Evolutionary conservation across 2,329 filamentous ascomycete genomes (phyloP), one percentile per base, ranked within the genome.

Genomic region (Drechslerella dactyloides): DNA sequence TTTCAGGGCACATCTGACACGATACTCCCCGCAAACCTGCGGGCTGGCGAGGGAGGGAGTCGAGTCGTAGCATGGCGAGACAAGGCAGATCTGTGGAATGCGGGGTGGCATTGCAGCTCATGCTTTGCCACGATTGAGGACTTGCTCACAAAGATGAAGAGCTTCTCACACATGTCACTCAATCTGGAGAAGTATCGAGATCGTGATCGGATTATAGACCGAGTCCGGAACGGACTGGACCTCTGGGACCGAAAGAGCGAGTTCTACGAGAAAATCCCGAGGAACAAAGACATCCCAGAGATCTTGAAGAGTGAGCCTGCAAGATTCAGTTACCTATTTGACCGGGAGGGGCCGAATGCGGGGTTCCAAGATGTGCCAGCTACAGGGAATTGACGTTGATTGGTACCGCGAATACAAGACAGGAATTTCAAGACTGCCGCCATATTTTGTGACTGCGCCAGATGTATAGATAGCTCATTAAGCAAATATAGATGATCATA

Each of bases 81-180:
- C 70, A 81, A 81, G 73, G 81, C 78, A 6, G 79, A 81, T 4
- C 73, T 86, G 35, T 77, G 77, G 75, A 82, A 85, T 74, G 83
- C 84, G 0, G 83, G 80, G 0, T 88, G 86, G 86, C 85, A 88
- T 77, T 88, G 86, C 80, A 86, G 84, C 56, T 84, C 81, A 62
- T 88, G 86, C 79, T 87, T 87, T 76, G 79, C 81, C 17, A 87
- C 84, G 0, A 78, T 88, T 15, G 80, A 80, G 2, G 83, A 86
- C 76, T 80, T 87, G 74, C 78, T 84, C 51, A 82, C 81, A 74
- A 87, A 87, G 78, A 82, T 87, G 79, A 79, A 81, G 8, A 83
- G 82, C 64, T 86, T 86, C 77, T 85, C 84, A 17, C 85, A 87
- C 75, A 78, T 78, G 7, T 82, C 80, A 77, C 82, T 83, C 79